Conservation (phyloP, 495 filamentous ascomycete genomes). For the Glarea lozoyensis region DNA sequence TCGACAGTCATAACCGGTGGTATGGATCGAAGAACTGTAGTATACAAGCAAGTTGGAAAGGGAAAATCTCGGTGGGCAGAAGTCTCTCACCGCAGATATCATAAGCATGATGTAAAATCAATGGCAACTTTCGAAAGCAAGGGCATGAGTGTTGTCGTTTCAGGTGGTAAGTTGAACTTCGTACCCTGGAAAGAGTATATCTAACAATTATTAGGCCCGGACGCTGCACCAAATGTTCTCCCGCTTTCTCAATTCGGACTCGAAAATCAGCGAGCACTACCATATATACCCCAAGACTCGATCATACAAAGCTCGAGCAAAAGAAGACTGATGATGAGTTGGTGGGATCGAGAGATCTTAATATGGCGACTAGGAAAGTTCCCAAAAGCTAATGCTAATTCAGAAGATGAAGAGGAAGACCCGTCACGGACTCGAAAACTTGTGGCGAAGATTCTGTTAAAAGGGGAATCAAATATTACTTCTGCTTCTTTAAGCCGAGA, state of each 20-base stretch:
- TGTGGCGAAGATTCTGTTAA: constrained; percentile 61
- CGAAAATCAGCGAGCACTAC: constrained; percentile 70
- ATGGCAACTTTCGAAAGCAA: constrained; percentile 85
- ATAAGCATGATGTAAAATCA: constrained; percentile 89
- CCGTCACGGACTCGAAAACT: constrained; percentile 43
- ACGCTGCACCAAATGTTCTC: constrained; percentile 70
- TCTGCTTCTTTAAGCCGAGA: constrained; percentile 65
- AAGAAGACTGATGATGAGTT: constrained; percentile 70
- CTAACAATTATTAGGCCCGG: constrained; percentile 51
- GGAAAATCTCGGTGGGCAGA: constrained; percentile 67
- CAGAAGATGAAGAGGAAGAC: constrained; percentile 26
- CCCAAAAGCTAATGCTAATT: constrained; percentile 35
- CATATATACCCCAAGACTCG: constrained; percentile 69
- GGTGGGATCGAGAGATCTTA: constrained; percentile 84
- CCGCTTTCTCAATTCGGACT: constrained; percentile 73
- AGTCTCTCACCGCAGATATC: constrained; percentile 71
- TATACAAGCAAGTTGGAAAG: constrained; percentile 60
- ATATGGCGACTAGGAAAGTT: constrained; percentile 62
- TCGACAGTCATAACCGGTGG: constrained; percentile 82
- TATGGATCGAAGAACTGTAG: constrained; percentile 76
- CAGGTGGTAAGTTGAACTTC: constrained; percentile 67
- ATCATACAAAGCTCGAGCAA: constrained; percentile 60
- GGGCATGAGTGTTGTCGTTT: constrained; percentile 76
- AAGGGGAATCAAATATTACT: constrained; percentile 82
- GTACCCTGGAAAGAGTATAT: not conserved